A percentile compares a stretch with the other conserved stretches of the same genome.
These are phyloP conservation scores for Biscogniauxia marginata DNA, from an alignment of 2,329 filamentous ascomycete species.

Conservation along the genomic window DNA sequence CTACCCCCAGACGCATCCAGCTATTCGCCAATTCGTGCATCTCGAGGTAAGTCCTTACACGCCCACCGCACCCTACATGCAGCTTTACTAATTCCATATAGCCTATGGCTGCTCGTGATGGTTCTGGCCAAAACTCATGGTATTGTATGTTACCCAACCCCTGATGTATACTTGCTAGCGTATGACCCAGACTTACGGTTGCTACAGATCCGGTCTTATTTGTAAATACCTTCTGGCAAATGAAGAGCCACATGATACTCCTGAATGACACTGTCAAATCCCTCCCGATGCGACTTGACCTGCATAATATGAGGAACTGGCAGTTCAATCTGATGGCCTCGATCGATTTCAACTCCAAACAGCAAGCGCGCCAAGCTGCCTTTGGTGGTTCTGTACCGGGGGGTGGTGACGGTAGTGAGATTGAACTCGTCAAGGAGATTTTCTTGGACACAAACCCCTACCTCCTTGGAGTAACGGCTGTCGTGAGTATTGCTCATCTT, in stretches of 20 bases:
- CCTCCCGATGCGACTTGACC: slow-evolving; percentile 77
- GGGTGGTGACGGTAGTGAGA: slow-evolving; percentile 85
- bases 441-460: slow-evolving; percentile 92
- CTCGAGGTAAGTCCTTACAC: slow-evolving; percentile 56
- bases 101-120: slow-evolving; percentile 76
- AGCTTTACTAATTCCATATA: slow-evolving; percentile 11
- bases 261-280: slow-evolving; percentile 86
- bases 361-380: slow-evolving; percentile 75
- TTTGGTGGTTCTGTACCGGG: slow-evolving; percentile 69
- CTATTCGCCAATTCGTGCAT: slow-evolving; percentile 72
- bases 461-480: slow-evolving; percentile 77
- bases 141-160: slow-evolving; percentile 57
- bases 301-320: slow-evolving; percentile 82
- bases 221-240: slow-evolving; percentile 96
- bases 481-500: slow-evolving; percentile 88
- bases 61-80: neutral
- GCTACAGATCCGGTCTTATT: slow-evolving; percentile 76
- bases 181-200: slow-evolving; percentile 18
- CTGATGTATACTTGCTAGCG: neutral
- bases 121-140: slow-evolving; percentile 84
- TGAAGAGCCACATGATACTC: slow-evolving; percentile 85
- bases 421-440: slow-evolving; percentile 96
- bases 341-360: slow-evolving; percentile 84
- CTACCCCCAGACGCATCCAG: slow-evolving; percentile 67
- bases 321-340: slow-evolving; percentile 84